These are phyloP conservation scores for Fagus sylvatica DNA, from an alignment of 306 rosid genomes.

Conservation along the genomic window DNA sequence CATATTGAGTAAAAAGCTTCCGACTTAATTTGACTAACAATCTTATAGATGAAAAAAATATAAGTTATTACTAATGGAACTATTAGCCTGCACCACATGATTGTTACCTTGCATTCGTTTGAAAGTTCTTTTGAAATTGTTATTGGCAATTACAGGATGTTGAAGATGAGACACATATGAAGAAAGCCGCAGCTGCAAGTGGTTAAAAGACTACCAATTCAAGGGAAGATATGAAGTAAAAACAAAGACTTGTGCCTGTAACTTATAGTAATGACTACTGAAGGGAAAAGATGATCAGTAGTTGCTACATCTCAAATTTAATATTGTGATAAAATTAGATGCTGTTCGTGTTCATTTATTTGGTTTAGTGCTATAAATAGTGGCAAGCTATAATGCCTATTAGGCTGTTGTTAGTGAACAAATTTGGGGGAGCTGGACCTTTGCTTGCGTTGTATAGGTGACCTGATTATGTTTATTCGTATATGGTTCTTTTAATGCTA, in stretches of 20 bases:
- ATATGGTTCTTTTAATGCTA: constrained; percentile 22
- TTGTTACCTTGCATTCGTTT: neutral
- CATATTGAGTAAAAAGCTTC: neutral
- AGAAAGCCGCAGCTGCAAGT: constrained; percentile 40
- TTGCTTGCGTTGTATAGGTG: constrained; percentile 55
- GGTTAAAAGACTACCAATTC: constrained; percentile 19
- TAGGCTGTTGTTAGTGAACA: neutral
- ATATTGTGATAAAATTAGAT: constrained; percentile 24
- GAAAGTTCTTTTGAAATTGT: constrained; percentile 4
- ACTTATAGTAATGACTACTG: constrained; percentile 7
- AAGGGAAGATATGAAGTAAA: constrained; percentile 18
- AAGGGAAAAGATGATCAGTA: constrained; percentile 15
- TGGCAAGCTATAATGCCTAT: constrained; percentile 15
- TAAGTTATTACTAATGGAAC: neutral
- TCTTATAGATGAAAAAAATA: neutral
- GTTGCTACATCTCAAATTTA: constrained; percentile 23
- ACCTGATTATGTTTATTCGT: constrained; percentile 33
- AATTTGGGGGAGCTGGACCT: constrained; percentile 14
- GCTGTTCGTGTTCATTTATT: constrained; percentile 35
- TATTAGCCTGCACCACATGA: neutral
- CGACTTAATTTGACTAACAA: neutral
- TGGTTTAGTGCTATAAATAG: constrained; percentile 27
- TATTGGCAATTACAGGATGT: constrained; percentile 64
- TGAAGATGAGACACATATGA: constrained; percentile 69
- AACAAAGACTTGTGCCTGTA: constrained; percentile 26